Evolutionary conservation across 306 rosid genomes (phyloP), one percentile per base, ranked within the genome.

Genomic region (Astragalus membranaceus): DNA sequence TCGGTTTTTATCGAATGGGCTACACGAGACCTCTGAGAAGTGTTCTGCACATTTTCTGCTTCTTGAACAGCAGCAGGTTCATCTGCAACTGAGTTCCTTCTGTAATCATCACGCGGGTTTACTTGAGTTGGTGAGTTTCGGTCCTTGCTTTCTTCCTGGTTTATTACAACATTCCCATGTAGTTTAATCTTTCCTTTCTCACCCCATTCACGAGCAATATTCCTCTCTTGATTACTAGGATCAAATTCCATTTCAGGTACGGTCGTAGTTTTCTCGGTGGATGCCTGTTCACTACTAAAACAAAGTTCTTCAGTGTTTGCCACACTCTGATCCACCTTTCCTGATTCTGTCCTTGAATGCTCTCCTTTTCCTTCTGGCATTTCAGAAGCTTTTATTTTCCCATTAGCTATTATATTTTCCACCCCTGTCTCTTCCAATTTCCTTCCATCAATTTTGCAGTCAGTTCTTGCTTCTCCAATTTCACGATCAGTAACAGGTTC

Each of bases 191-290:
- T 78, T 72, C 39, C 77, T 30, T 72, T 71, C 79, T 82, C 91
- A 56, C 79, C 82, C 83, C 48, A 44, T 75, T 79, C 79, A 52
- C 77, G 65, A 63, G 46, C 73, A 82, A 59, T 52, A 74, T 77
- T 85, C 73, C 69, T 67, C 60, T 80, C 85, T 78, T 78, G 84
- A 67, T 70, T 78, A 61, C 75, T 80, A 67, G 76, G 57, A 74
- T 69, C 80, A 72, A 37, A 72, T n/a, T 76, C 86, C 83, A 46
- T 54, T 51, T 51, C 70, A 59, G 80, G 53, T 67, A n/a, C 75
- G 55, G 77, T 48, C 68, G 64, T 81, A 51, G 53, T 78, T 68
- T 80, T 78, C 73, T 82, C 80, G 1, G 60, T 35, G 13, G 32
- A 64, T 32, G 54, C 72, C 55, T 59, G 78, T 67, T 75, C 82